phyloP scores from a whole-genome alignment of 2,329 filamentous ascomycete species.

The Corniculantispora saksenae region DNA sequence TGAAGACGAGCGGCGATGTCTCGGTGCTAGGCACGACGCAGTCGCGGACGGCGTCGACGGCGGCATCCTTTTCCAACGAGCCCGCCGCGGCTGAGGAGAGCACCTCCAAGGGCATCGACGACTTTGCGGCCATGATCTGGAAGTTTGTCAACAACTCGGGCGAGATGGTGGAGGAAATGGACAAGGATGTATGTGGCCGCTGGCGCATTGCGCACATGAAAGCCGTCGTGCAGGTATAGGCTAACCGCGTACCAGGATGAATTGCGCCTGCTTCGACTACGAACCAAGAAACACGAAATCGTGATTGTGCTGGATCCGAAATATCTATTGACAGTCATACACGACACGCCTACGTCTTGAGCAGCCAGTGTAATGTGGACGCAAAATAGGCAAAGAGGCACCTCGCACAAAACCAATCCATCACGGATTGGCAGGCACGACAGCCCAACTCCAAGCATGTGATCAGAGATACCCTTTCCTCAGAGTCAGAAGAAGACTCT shows the following conservation, averaged over 20 bases:
- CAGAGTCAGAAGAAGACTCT: background rate
- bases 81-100: conserved; percentile 43
- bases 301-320: conserved; percentile 81
- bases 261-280: conserved; percentile 70
- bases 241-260: conserved; percentile 61
- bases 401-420: background rate
- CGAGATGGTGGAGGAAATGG: conserved; percentile 69
- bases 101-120: conserved; percentile 63
- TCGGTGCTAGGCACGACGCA: conserved; percentile 52
- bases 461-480: conserved; percentile 15
- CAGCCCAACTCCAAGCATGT: background rate
- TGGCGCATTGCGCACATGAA: background rate
- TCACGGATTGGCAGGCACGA: background rate
- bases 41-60: conserved; percentile 36
- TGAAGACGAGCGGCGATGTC: conserved; percentile 72
- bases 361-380: background rate
- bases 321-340: conserved; percentile 76
- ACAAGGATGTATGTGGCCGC: conserved; percentile 58
- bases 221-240: background rate
- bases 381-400: background rate
- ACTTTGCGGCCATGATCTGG: conserved; percentile 76
- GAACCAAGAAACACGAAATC: conserved; percentile 83
- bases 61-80: conserved; percentile 50
- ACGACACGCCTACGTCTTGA: conserved; percentile 74
- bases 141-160: conserved; percentile 71